A percentile compares a stretch with the other conserved stretches of the same genome.
Conservation (phyloP, 306 rosid species). For the Phaseolus lunatus region DNA sequence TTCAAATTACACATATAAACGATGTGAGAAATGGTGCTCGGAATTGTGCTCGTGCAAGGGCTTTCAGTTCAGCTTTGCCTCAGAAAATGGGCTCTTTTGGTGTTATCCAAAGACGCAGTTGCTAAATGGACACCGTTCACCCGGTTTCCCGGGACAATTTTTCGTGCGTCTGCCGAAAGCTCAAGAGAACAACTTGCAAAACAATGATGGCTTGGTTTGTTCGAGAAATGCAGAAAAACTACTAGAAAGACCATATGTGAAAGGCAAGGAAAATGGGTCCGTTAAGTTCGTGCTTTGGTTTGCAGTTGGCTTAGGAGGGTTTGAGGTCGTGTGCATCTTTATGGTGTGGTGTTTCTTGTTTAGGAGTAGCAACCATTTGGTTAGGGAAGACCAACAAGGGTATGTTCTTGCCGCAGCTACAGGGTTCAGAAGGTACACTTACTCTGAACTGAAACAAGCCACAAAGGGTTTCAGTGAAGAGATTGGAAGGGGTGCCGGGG, state of each 20-base stretch:
- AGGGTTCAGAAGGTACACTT: slow-evolving; percentile 16
- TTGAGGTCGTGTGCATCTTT: slow-evolving; percentile 22
- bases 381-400: slow-evolving; percentile 15
- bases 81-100: neutral
- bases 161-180: slow-evolving; percentile 47
- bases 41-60: slow-evolving; percentile 36
- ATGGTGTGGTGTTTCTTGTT: slow-evolving; percentile 24
- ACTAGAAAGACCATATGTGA: neutral
- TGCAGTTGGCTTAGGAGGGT: slow-evolving; percentile 27
- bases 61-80: slow-evolving; percentile 12
- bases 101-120: slow-evolving; percentile 46
- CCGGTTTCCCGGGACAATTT: slow-evolving; percentile 21
- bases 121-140: slow-evolving; percentile 37
- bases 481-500: slow-evolving; percentile 59
- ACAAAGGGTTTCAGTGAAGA: slow-evolving; percentile 50
- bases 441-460: slow-evolving; percentile 51
- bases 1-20: neutral
- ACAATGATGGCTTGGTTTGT: neutral
- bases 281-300: slow-evolving; percentile 51
- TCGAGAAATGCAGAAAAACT: neutral
- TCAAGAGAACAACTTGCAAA: neutral
- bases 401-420: slow-evolving; percentile 25
- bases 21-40: slow-evolving; percentile 40
- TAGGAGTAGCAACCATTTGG: slow-evolving; percentile 36
- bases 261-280: slow-evolving; percentile 25